Conservation (phyloP, 2,329 filamentous ascomycete species). For the Lasiodiplodia sp. region DNA sequence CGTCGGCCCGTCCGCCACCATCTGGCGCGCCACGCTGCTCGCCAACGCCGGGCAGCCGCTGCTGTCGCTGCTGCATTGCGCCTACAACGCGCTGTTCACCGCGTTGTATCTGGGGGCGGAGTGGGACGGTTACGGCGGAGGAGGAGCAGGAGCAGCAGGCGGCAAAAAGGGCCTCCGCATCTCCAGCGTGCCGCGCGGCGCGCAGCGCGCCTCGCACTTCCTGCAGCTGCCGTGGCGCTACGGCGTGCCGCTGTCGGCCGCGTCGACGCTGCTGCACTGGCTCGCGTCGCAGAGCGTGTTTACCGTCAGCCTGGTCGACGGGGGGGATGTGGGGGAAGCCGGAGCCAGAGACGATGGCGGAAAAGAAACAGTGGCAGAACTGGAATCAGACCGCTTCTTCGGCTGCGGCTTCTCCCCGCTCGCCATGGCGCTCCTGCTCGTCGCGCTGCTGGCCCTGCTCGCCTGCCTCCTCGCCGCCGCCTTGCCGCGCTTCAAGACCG, state of each 20-base stretch:
- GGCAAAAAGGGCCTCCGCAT: constrained; percentile 47
- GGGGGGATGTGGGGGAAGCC: not conserved
- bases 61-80: constrained; percentile 50
- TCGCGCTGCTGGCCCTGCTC: not conserved
- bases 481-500: not conserved
- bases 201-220: constrained; percentile 52
- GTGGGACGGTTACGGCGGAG: too few species aligned
- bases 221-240: constrained; percentile 50
- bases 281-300: constrained; percentile 54
- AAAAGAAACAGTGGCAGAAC: not conserved
- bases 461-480: not conserved
- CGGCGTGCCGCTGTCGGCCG: constrained; percentile 44
- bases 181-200: constrained; percentile 40
- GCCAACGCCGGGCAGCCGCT: not conserved
- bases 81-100: constrained; percentile 56
- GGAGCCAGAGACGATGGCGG: too few species aligned
- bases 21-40: not conserved
- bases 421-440: constrained; percentile 31
- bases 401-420: constrained; percentile 13
- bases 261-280: constrained; percentile 50
- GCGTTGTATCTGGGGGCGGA: constrained; percentile 52
- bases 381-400: not conserved
- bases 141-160: constrained; percentile 28
- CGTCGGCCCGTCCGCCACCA: not conserved
- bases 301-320: constrained; percentile 37